Percentiles rank a stretch among this genome's conserved stretches.
Evolutionary conservation across 2,329 filamentous ascomycete species (phyloP).

Genomic region (Colletotrichum truncatum): DNA sequence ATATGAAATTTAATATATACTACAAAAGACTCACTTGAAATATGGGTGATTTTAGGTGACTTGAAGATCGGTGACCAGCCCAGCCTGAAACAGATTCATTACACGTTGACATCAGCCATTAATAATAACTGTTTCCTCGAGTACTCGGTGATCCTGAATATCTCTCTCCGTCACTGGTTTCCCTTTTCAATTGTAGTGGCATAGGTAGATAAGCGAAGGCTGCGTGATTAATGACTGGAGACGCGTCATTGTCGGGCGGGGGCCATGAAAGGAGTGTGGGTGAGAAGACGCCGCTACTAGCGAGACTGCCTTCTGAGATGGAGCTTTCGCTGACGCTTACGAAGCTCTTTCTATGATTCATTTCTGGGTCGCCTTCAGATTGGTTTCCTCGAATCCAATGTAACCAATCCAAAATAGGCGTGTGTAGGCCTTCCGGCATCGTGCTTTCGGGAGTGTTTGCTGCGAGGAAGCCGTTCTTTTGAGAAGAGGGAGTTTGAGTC

Average conservation of each 20-base stretch:
- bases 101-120: not conserved
- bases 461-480: not conserved
- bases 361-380: conserved; percentile 8
- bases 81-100: not conserved
- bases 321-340: conserved; percentile 5
- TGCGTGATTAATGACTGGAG: not conserved
- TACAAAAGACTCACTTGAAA: not conserved
- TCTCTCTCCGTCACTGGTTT: not conserved
- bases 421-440: not conserved
- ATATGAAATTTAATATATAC: not conserved
- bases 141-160: not conserved
- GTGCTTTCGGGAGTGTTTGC: not conserved
- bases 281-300: conserved; percentile 26
- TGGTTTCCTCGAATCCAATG: conserved; percentile 22
- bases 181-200: not conserved
- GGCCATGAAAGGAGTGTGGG: conserved; percentile 10
- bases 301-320: not conserved
- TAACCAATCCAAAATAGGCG: conserved; percentile 22
- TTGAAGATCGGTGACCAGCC: no score
- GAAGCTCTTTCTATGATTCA: conserved; percentile 24
- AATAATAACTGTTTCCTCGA: not conserved
- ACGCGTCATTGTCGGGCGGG: not conserved
- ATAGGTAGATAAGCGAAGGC: not conserved
- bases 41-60: no score
- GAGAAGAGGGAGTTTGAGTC: not conserved